phyloP scores from a whole-genome alignment of 768 basidiomycete species.

The Phylloporus scabripes region DNA sequence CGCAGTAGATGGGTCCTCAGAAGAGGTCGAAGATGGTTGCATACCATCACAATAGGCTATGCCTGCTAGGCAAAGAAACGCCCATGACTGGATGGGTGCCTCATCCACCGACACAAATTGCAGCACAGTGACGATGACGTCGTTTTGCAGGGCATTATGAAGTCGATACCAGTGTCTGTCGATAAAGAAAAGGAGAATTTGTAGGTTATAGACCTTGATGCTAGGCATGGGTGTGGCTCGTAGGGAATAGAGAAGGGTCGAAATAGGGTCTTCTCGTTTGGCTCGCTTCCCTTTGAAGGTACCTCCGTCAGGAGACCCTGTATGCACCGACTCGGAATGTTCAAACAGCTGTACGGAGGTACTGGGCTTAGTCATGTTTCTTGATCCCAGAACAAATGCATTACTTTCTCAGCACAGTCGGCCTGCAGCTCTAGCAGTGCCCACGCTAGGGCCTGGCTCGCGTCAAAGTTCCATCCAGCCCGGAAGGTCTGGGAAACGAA shows the following conservation, averaged over 20 bases:
- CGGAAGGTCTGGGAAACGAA: slow-evolving; percentile 66
- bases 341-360: slow-evolving; percentile 50
- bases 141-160: slow-evolving; percentile 51
- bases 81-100: slow-evolving; percentile 70
- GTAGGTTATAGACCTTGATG: slow-evolving; percentile 51
- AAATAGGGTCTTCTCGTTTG: slow-evolving; percentile 56
- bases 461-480: slow-evolving; percentile 67
- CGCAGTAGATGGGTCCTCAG: neutral
- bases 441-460: slow-evolving; percentile 72
- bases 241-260: slow-evolving; percentile 48
- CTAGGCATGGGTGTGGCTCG: slow-evolving; percentile 28
- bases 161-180: slow-evolving; percentile 69
- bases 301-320: slow-evolving; percentile 32
- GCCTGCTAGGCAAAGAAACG: slow-evolving; percentile 73
- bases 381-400: slow-evolving; percentile 5
- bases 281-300: slow-evolving; percentile 43
- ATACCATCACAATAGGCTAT: slow-evolving; percentile 51
- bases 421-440: slow-evolving; percentile 73
- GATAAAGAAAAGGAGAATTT: slow-evolving; percentile 80
- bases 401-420: slow-evolving; percentile 66
- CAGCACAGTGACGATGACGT: slow-evolving; percentile 51
- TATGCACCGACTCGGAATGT: slow-evolving; percentile 51
- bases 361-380: neutral
- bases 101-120: slow-evolving; percentile 64
- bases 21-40: slow-evolving; percentile 2